Evolutionary conservation across 345 rosid genomes (phyloP).

Genomic region (Cardamine chenopodiifolia): DNA sequence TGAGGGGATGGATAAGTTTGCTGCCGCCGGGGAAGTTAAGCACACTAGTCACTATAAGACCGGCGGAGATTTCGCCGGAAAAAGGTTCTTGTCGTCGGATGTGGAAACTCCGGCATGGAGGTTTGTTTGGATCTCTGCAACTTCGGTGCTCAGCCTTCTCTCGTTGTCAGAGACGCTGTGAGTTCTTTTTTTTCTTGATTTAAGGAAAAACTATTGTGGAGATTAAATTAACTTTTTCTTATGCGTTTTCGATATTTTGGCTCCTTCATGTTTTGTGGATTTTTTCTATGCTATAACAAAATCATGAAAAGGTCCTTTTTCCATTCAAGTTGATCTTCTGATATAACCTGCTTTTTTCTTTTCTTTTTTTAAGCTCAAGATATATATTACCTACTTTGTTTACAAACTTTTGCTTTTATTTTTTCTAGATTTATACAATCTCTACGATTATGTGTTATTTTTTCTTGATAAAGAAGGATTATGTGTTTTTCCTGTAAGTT

Average conservation of each 20-base stretch:
- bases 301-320: constrained; percentile 5
- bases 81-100: constrained; percentile 86
- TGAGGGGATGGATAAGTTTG: constrained; percentile 66
- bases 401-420: neutral
- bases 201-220: neutral
- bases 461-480: neutral
- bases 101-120: constrained; percentile 99
- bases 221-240: constrained; percentile 17
- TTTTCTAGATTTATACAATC: neutral
- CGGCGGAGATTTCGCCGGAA: constrained; percentile 67
- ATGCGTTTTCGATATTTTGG: constrained; percentile 29
- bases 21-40: constrained; percentile 47
- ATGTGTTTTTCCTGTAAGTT: neutral
- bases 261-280: constrained; percentile 33
- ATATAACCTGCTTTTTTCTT: neutral
- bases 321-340: constrained; percentile 20
- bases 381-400: constrained; percentile 20
- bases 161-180: constrained; percentile 88
- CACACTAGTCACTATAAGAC: constrained; percentile 72
- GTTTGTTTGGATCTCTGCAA: constrained; percentile 94
- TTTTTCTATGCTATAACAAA: constrained; percentile 33
- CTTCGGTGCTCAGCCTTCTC: constrained; percentile 70
- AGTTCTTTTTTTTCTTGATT: constrained; percentile 34
- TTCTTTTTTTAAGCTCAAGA: neutral
- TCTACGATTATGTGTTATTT: neutral